Base-by-base conservation (phyloP, 345 rosid species). In the Euphorbia tirucalli region DNA sequence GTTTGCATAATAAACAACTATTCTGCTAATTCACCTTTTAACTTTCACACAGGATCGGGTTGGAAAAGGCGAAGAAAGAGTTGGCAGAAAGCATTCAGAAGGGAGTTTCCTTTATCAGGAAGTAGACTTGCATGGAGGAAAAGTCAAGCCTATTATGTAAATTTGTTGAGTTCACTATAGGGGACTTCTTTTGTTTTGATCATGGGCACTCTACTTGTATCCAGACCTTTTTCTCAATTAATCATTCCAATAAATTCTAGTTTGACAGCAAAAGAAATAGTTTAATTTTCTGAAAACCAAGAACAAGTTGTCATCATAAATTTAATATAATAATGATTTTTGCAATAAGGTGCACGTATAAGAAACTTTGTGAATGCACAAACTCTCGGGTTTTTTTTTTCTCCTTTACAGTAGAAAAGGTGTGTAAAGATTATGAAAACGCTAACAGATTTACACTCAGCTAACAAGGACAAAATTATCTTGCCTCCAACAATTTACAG, bases 61-160 rank as follows among this genome's bases (percentile, higher is more conserved):
- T 90, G 83, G 92, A 87, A 78, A 87, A 87, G 83, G 97, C 96
- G 16, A 90, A 90, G 89, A 79, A 92, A 71, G 98, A 94, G 81
- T 79, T 92, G 55, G 90, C 68, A 27, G 85, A 32, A 71, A 94
- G 98, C 84, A 94, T 94, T 78, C 78, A 84, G 75, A 92, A 92
- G 83, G 98, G 97, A 18, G 66, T 88, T 68, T 72, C 90, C 50
- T 94, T 89, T 69, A 78, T 85, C 76, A 86, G 67, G 80, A 94
- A 90, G 70, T 90, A 62, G 30, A 28, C 43, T 32, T 44, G 16
- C 16, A 27, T 35, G 3, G 0, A 60, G 49, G 28, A n/a, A n/a
- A 48, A 35, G 39, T 3, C 3, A 35, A 67, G 37, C 32, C 15
- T n/a, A 46, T 19, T 9, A 35, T 25, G 56, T 46, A 21, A 30